Base-by-base conservation (phyloP, 192 early-diverging fungal genomes). In the Podila clonocystis region DNA sequence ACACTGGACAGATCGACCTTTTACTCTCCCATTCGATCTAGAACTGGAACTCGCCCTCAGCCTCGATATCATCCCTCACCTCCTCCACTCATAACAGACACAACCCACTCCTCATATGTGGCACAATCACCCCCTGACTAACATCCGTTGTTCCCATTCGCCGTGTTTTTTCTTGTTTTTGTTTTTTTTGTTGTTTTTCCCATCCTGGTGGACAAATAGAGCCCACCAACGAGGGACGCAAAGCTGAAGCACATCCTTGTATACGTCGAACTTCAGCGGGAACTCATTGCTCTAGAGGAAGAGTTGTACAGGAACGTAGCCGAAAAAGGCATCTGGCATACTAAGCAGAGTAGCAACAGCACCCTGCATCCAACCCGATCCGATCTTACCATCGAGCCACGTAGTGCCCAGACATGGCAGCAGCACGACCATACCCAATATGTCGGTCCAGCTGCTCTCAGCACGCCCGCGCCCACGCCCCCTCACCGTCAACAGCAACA, bases 191-290 rank as follows among this genome's bases (percentile, higher is more conserved):
- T 9, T 2, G 2, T 52, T n/a, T 62, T 11, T 52, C 12, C 12
- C 38, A 13, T 31, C 28, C 62, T 34, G 17, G 34, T 22, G 22
- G 20, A 52, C 50, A 36, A 15, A 20, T 72, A 79, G 76, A 79
- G 60, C 62, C 76, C 76, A 50, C 50, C 65, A 13, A 67, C 76
- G 26, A 52, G 70, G n/a, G 76, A 79, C 1, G 76, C 69, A 50
- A 79, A 79, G 55, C 65, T 79, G 38, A 79, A 72, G 65, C 76
- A 79, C 28, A 79, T 79, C 70, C 70, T 79, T 19, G 50, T 22
- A 61, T 79, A 72, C 57, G 60, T 79, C 59, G 76, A 72, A 33
- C 45, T 68, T 29, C 76, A 79, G 48, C 69, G 68, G 5, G 76
- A 72, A n/a, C 70, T 79, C 26, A 72, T 79, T 22, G 70, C 70